Evolutionary conservation across 2,329 filamentous ascomycete genomes (phyloP).

Genomic region (Claviceps monticola): DNA sequence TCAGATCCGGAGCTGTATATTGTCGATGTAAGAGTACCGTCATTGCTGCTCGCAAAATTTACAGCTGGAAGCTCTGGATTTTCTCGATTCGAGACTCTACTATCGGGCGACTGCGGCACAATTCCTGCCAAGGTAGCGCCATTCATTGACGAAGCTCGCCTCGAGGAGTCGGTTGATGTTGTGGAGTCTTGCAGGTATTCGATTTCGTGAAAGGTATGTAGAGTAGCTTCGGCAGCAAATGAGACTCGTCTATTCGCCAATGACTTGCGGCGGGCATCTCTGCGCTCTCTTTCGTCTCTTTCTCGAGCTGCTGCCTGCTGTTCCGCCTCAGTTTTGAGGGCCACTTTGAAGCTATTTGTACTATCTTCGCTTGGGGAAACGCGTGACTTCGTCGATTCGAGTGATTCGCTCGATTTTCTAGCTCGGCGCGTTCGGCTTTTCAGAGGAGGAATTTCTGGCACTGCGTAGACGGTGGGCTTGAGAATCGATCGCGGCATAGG

Average conservation of each 20-base stretch:
- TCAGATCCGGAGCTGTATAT: conserved; percentile 59
- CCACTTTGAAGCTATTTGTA: conserved; percentile 40
- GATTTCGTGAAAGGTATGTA: conserved; percentile 93
- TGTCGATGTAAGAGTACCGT: conserved; percentile 60
- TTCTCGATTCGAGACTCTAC: conserved; percentile 48
- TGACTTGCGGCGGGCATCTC: conserved; percentile 84
- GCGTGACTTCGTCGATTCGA: conserved; percentile 6
- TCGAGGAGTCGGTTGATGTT: conserved; percentile 61
- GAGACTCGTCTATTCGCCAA: conserved; percentile 87
- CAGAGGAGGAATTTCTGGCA: conserved; percentile 52
- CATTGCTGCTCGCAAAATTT: conserved; percentile 51
- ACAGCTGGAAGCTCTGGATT: conserved; percentile 54
- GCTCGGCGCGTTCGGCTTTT: conserved; percentile 24
- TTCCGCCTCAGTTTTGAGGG: conserved; percentile 54
- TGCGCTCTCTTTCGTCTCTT: conserved; percentile 57
- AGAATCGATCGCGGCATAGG: conserved; percentile 55
- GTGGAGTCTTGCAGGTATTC: conserved; percentile 83
- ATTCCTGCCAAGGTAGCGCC: conserved; percentile 23
- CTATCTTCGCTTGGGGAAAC: conserved; percentile 12
- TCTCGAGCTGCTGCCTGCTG: conserved; percentile 56
- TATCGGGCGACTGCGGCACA: conserved; percentile 44
- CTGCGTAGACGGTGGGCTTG: conserved; percentile 60
- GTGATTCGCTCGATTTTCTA: neutral
- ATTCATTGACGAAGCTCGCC: conserved; percentile 50
- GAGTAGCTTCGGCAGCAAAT: conserved; percentile 90